Evolutionary conservation across 2,329 filamentous ascomycete genomes (phyloP).

Genomic region (Epichloe scottii): DNA sequence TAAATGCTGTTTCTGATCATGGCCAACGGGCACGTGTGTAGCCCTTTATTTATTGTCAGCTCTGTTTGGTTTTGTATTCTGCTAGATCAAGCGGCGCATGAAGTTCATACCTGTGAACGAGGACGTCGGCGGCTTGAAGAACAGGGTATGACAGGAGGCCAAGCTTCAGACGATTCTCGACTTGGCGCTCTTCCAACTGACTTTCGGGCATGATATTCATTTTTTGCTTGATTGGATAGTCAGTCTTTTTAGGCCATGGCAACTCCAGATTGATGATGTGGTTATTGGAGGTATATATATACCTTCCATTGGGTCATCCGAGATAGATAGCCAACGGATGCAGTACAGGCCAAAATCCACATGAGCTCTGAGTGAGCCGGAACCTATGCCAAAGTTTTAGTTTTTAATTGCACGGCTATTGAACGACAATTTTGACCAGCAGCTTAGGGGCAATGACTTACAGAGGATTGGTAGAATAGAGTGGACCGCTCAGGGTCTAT

Average conservation of each 20-base stretch:
- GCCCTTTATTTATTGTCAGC: slow-evolving; percentile 36
- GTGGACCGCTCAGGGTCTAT: slow-evolving; percentile 63
- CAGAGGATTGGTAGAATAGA: slow-evolving; percentile 72
- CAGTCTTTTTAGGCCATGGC: neutral
- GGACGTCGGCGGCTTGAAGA: slow-evolving; percentile 85
- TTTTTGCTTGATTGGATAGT: slow-evolving; percentile 48
- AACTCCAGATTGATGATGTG: neutral
- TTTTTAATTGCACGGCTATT: neutral
- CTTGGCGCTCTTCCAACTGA: slow-evolving; percentile 43
- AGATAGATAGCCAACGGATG: slow-evolving; percentile 84
- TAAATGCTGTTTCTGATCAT: slow-evolving; percentile 87
- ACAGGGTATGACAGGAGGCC: slow-evolving; percentile 95
- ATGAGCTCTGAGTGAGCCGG: slow-evolving; percentile 78
- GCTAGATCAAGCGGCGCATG: neutral
- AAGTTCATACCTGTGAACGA: slow-evolving; percentile 56
- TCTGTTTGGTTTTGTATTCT: neutral
- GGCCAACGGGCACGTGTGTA: slow-evolving; percentile 92
- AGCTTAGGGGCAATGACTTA: slow-evolving; percentile 26
- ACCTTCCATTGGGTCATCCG: slow-evolving; percentile 99
- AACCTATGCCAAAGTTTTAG: slow-evolving; percentile 35
- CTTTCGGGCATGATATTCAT: slow-evolving; percentile 49
- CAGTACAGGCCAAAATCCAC: slow-evolving; percentile 91
- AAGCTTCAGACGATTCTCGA: slow-evolving; percentile 56
- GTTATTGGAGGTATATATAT: neutral
- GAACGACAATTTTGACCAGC: neutral